phyloP scores from a whole-genome alignment of 2,329 filamentous ascomycete species.

The Cadophora luteo-olivacea region DNA sequence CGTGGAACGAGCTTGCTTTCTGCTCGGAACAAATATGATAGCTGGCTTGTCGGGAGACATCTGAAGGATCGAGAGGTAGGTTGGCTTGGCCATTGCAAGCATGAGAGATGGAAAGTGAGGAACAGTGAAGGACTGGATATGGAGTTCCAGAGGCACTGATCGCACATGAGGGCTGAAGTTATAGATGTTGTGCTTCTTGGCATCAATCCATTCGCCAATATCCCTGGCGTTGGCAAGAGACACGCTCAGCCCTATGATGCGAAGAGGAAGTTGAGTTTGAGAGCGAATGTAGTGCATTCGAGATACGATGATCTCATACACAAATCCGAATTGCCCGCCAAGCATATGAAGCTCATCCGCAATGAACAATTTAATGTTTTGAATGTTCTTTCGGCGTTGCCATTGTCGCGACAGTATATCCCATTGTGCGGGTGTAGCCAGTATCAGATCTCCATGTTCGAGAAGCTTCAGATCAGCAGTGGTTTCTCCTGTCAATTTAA shows the following conservation, averaged over 20 bases:
- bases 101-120: conserved; percentile 98
- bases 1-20: conserved; percentile 90
- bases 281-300: conserved; percentile 96
- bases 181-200: conserved; percentile 97
- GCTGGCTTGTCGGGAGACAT: conserved; percentile 89
- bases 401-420: conserved; percentile 94
- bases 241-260: conserved; percentile 89
- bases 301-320: conserved; percentile 97
- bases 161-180: conserved; percentile 96
- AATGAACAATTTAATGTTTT: conserved; percentile 88
- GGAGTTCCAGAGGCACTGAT: conserved; percentile 87
- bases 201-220: conserved; percentile 96
- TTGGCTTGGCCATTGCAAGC: conserved; percentile 97
- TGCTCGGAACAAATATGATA: conserved; percentile 88
- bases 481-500: conserved; percentile 93
- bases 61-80: conserved; percentile 87
- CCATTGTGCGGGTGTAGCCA: conserved; percentile 95
- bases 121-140: conserved; percentile 94
- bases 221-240: conserved; percentile 93
- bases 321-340: conserved; percentile 82
- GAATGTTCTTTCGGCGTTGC: conserved; percentile 95
- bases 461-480: conserved; percentile 89
- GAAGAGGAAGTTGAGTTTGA: conserved; percentile 82
- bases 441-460: conserved; percentile 84
- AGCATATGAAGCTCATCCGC: conserved; percentile 95